These are phyloP conservation scores for Hypsizygus marmoreus DNA, from an alignment of 768 basidiomycete species.

Conservation along the genomic window DNA sequence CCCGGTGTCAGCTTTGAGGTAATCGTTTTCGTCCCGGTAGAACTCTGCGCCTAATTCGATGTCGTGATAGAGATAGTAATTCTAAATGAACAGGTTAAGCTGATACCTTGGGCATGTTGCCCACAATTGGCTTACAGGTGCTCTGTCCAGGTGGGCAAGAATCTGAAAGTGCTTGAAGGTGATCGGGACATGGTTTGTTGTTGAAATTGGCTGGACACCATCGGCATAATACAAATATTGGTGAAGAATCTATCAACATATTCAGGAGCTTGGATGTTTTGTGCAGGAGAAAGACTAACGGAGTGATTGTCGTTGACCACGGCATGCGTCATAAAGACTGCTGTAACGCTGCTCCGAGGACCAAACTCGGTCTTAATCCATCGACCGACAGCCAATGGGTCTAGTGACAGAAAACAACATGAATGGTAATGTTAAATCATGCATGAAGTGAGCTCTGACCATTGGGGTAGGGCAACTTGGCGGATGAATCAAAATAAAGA, in stretches of 20 bases:
- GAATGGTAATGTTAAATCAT: neutral
- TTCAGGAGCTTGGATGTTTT: neutral
- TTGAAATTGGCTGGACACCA: slow-evolving; percentile 22
- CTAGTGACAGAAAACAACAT: slow-evolving; percentile 35
- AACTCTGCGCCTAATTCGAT: slow-evolving; percentile 71
- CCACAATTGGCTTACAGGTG: slow-evolving; percentile 63
- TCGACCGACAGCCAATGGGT: slow-evolving; percentile 55
- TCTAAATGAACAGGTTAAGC: slow-evolving; percentile 33
- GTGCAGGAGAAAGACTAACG: slow-evolving; percentile 29
- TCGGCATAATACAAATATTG: slow-evolving; percentile 38
- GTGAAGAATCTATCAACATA: slow-evolving; percentile 45
- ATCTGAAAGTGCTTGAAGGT: slow-evolving; percentile 78
- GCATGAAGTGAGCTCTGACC: slow-evolving; percentile 40
- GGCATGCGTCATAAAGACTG: slow-evolving; percentile 73
- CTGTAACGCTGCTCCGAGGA: slow-evolving; percentile 55
- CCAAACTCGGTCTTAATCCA: slow-evolving; percentile 66
- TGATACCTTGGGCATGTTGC: neutral
- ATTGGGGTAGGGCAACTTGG: slow-evolving; percentile 58
- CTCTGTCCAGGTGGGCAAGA: slow-evolving; percentile 66
- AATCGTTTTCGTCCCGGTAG: slow-evolving; percentile 70
- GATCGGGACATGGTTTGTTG: slow-evolving; percentile 54
- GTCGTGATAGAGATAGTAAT: slow-evolving; percentile 54
- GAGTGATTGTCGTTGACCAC: slow-evolving; percentile 63
- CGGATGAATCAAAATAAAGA: slow-evolving; percentile 38
- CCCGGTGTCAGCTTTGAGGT: slow-evolving; percentile 40